A percentile compares a stretch with the other conserved stretches of the same genome.
These are phyloP conservation scores for Leishmania lainsoni DNA, from an alignment of 208 protist genomes.

Conservation along the genomic window DNA sequence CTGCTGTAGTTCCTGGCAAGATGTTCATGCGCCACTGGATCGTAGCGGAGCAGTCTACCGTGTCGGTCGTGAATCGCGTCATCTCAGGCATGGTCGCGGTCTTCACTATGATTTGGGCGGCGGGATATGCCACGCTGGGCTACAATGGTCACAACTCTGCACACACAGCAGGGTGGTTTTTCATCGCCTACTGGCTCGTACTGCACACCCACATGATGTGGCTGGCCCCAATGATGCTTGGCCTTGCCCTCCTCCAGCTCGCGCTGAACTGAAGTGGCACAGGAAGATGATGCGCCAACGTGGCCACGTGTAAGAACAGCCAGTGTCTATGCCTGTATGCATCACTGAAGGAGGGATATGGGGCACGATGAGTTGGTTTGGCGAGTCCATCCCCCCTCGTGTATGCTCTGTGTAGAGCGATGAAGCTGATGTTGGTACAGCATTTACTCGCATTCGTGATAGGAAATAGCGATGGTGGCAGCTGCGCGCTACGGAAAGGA, in stretches of 20 bases:
- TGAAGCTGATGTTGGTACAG: background rate
- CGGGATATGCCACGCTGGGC: constrained; percentile 84
- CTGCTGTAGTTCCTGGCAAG: constrained; percentile 85
- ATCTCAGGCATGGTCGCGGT: constrained; percentile 83
- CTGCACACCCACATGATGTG: constrained; percentile 83
- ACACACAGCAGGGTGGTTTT: constrained; percentile 76
- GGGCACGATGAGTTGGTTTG: background rate
- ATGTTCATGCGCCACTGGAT: constrained; percentile 94
- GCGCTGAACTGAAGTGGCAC: constrained; percentile 57
- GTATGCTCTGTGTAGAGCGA: background rate
- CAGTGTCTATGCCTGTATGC: background rate
- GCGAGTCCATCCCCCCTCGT: background rate
- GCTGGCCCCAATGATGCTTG: constrained; percentile 49
- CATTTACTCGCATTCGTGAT: background rate
- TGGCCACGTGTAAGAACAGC: background rate
- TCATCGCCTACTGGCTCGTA: constrained; percentile 86
- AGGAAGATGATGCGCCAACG: background rate
- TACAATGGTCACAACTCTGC: constrained; percentile 87
- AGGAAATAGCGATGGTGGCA: constrained; percentile 9
- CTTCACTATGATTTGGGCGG: constrained; percentile 83
- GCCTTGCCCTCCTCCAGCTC: constrained; percentile 57
- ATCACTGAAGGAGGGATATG: background rate
- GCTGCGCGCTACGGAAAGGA: background rate
- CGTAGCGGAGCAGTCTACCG: constrained; percentile 84
- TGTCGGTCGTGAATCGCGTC: constrained; percentile 87